Conservation (phyloP, 352 stramenopile species). For the Discostella stelligera region DNA sequence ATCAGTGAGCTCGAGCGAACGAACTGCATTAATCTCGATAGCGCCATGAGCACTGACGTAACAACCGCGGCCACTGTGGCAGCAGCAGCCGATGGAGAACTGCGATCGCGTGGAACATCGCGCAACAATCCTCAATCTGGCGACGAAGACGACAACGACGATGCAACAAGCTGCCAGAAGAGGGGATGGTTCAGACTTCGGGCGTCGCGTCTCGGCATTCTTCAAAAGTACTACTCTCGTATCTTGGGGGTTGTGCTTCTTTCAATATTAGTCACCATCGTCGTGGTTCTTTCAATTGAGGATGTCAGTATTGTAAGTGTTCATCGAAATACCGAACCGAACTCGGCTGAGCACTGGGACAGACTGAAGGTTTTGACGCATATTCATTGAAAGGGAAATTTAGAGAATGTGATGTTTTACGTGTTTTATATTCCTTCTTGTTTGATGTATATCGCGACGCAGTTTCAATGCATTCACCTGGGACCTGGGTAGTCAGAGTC, state of each 20-base stretch:
- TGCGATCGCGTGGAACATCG: slow-evolving; percentile 11
- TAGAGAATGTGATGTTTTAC: no score
- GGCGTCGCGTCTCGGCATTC: slow-evolving; percentile 4
- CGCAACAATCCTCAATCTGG: neutral
- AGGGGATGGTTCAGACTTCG: neutral
- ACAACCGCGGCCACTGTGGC: neutral
- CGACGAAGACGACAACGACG: neutral
- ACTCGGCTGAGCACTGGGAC: neutral
- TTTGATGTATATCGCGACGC: no score
- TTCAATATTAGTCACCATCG: neutral
- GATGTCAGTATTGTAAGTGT: slow-evolving; percentile 8
- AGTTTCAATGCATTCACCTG: no score
- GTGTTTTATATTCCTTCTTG: no score
- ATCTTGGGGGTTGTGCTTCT: neutral
- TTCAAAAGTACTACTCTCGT: neutral
- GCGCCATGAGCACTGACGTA: slow-evolving; percentile 1
- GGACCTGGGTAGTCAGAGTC: no score
- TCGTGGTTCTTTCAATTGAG: neutral
- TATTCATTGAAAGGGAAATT: no score
- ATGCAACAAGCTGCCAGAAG: slow-evolving; percentile 1
- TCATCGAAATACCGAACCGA: neutral
- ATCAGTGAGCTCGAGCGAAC: no score
- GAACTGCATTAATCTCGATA: neutral
- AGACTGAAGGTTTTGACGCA: no score
- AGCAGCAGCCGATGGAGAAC: neutral